phyloP scores from a whole-genome alignment of 495 filamentous ascomycete genomes.

The Thozetella sp. region DNA sequence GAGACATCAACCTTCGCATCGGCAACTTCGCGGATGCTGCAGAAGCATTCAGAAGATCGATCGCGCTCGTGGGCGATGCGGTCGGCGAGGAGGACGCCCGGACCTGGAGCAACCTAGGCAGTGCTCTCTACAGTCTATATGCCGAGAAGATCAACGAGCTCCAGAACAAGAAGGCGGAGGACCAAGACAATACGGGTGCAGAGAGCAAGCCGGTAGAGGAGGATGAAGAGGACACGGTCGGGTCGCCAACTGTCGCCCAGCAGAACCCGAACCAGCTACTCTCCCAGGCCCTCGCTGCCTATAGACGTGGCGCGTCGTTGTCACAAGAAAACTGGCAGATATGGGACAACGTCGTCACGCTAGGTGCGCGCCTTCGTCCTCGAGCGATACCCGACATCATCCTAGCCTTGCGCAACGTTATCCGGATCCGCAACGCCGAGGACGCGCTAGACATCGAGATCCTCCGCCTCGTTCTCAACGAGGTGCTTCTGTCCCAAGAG shows the following conservation, averaged over 20 bases:
- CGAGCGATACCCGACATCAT: constrained; percentile 75
- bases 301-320: constrained; percentile 79
- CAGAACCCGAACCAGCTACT: constrained; percentile 61
- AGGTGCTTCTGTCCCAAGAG: constrained; percentile 53
- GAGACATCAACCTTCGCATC: constrained; percentile 81
- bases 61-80: constrained; percentile 50
- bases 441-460: constrained; percentile 75
- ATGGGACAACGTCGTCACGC: constrained; percentile 92
- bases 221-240: neutral
- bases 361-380: constrained; percentile 75
- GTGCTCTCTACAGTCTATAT: constrained; percentile 60
- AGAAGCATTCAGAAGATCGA: constrained; percentile 80
- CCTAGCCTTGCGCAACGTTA: constrained; percentile 68
- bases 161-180: constrained; percentile 25
- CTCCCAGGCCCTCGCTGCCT: constrained; percentile 74
- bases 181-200: constrained; percentile 22
- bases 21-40: constrained; percentile 77
- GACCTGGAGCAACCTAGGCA: constrained; percentile 93
- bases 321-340: constrained; percentile 86
- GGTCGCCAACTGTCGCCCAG: neutral
- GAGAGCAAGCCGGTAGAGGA: constrained; percentile 10
- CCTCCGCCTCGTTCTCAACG: constrained; percentile 68
- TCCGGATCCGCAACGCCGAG: constrained; percentile 76
- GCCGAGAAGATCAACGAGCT: constrained; percentile 40
- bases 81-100: constrained; percentile 88